Base-by-base conservation (phyloP, 176 grass and related monocot genomes). In the Triticum timopheevii region DNA sequence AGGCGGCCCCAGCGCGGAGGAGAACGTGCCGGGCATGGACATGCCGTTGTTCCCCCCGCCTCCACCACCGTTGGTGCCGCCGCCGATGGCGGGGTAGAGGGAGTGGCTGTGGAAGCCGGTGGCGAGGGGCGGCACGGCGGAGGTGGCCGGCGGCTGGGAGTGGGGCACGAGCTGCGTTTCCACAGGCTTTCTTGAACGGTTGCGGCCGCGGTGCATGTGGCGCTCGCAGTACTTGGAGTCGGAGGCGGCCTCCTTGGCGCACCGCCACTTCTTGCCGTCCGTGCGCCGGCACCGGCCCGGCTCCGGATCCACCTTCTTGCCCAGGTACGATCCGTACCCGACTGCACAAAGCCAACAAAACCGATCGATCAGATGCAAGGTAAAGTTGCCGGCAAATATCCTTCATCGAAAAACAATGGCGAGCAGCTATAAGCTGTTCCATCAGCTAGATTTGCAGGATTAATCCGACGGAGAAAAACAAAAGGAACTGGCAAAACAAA, bases 141-240 rank as follows among this genome's bases (percentile, higher is more conserved):
- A 49, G 30, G 44, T 20, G n/a, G 77, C 2, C 22, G 83, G 38
- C 63, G 86, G 76, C 75, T 69, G 89, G 36, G 89, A 73, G 8
- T 78, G 93, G n/a, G 88, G 49, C 40, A 73, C 82, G 49, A 89
- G 87, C 90, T 87, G 96, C 80, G 93, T 82, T 98, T 95, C 96
- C 96, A 95, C 96, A 94, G 96, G 93, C 93, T 98, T 98, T 98
- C 93, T 98, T 98, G 95, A 98, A 98, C 95, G 93, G 76, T 85
- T 93, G 61, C 89, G 87, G 82, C 95, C 95, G 64, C 95, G 93
- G 77, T 98, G 95, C 95, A 98, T 98, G 93, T 98, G 95, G 85
- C 96, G 93, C 84, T 98, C 92, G 86, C 96, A 98, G 70, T 98
- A 98, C 90, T 95, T 95, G 65, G 96, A 98, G 63, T 98, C 96